Evolutionary conservation across 805 yeast species (phyloP), one percentile per base, ranked within the genome.

Genomic region (Barnettozyma siamensis): DNA sequence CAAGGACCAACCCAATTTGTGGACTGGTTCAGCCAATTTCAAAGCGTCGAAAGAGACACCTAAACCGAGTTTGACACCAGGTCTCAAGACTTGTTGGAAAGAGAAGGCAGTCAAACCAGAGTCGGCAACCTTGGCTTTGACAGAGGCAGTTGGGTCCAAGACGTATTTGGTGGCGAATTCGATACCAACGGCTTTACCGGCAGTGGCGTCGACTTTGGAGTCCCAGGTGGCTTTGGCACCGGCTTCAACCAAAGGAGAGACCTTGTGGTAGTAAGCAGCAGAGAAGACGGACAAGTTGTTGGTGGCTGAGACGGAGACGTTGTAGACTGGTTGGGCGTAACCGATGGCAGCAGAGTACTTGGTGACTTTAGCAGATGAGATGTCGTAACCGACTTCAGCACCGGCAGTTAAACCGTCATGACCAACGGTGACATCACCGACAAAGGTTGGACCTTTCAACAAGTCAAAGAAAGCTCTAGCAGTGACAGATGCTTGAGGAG

Each of bases 191-290:
- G 79, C 82, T 66, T 82, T 75, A 57, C 77, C 71, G 65, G 85
- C 76, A 54, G 88, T 78, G 38, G 83, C 66, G 47, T 63, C 63
- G 35, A 78, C 64, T 67, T 78, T 76, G 50, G 95, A 80, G 73
- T 88, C 96, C 80, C 91, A 87, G 54, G 93, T 81, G 60, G 96
- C 96, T 77, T 86, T 89, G 62, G 97, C 95, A 74, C 97, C 99
- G 59, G 88, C 95, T 78, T 93, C 96, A 57, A 91, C 87, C 57
- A 73, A 69, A 53, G 94, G 86, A 58, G 88, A 78, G 50, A 93
- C 95, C 70, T 78, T 84, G 83, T 93, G 97, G 88, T 80, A 93
- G 81, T 89, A 88, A 57, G 96, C 91, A 57, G 96, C 96, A 48
- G 95, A 75, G 76, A 84, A 86, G 58, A 88, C 81, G 47, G 88